Evolutionary conservation across 805 yeast genomes (phyloP), one percentile per base, ranked within the genome.

Genomic region (Yarrowia osloensis): DNA sequence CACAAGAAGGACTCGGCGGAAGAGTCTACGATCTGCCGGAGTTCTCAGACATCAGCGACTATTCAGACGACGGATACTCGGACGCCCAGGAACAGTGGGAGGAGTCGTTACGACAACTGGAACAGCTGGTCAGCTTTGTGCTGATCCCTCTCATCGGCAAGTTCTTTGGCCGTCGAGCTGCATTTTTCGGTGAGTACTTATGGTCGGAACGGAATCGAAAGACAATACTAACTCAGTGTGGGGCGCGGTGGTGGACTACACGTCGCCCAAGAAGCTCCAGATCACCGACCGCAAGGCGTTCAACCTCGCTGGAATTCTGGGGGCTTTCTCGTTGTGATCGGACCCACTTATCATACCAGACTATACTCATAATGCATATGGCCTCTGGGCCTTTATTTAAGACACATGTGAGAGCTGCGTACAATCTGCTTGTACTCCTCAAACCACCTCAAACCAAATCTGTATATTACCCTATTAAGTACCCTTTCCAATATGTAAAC

Each of bases 1-100:
- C 61, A 9, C 37, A 40, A 4, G 50, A 37, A 8, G 65, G 39
- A 28, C n/a, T 55, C 35, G 40, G 19, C 8, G 44, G 54, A 24
- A 15, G 65, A 22, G 24, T 61, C 42, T 44, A 61, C 55, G 59
- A 68, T 46, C 69, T 67, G 40, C 55, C 69, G 3, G 72, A 70
- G 39, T 65, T 68, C 15, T 67, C 57, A 3, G 65, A 40, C 70
- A 69, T 62, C 26, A 57, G 63, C 15, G 49, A 57, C 54, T 61
- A 31, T 40, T 61, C 66, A 21, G 66, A 44, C 37, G 68, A 70
- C 21, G 70, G 70, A 24, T 68, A 68, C 21, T 67, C 50, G 26
- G 81, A 84, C 33, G 88, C 90, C 0, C 91, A 88, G 73, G 82
- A 83, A 70, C 91, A 88, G 70, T 88, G 92, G 92, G 91, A 88